Evolutionary conservation across 495 filamentous ascomycete genomes (phyloP).

Genomic region (Lasiosphaeria ovina): DNA sequence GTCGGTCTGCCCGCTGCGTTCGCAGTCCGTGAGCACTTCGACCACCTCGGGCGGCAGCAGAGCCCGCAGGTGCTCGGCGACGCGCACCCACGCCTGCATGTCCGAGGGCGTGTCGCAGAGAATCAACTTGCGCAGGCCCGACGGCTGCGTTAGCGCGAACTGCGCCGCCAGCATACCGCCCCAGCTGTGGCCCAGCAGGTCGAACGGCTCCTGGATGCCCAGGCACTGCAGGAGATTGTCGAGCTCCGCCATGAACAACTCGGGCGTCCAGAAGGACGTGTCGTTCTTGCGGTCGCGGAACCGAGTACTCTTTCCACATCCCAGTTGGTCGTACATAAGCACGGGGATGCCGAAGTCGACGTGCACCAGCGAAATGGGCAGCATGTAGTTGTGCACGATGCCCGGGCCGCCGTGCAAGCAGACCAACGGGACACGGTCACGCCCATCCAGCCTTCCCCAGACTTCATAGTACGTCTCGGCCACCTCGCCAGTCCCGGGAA

Average conservation of each 20-base stretch:
- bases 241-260: constrained; percentile 43
- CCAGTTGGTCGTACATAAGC: constrained; percentile 55
- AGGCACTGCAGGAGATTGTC: constrained; percentile 47
- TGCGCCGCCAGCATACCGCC: constrained; percentile 49
- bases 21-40: constrained; percentile 1
- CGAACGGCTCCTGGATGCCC: constrained; percentile 33
- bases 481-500: constrained; percentile 11
- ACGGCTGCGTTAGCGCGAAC: constrained; percentile 7
- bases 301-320: constrained; percentile 47
- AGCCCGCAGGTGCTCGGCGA: background rate
- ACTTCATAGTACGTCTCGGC: constrained; percentile 3
- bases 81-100: constrained; percentile 1
- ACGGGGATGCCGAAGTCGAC: constrained; percentile 34
- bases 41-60: constrained; percentile 4
- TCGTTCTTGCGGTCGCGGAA: constrained; percentile 44
- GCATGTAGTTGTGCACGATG: constrained; percentile 41
- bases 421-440: background rate
- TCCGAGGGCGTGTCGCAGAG: constrained; percentile 4
- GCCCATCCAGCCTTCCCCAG: constrained; percentile 29
- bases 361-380: constrained; percentile 36
- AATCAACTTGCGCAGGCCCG: constrained; percentile 4
- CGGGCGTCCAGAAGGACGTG: constrained; percentile 44
- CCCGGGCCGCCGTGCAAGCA: constrained; percentile 50
- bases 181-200: constrained; percentile 51
- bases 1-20: background rate